A percentile compares a stretch with the other conserved stretches of the same genome.
These are phyloP conservation scores for Lineolata rhizophorae DNA, from an alignment of 495 filamentous ascomycete genomes.

Conservation along the genomic window DNA sequence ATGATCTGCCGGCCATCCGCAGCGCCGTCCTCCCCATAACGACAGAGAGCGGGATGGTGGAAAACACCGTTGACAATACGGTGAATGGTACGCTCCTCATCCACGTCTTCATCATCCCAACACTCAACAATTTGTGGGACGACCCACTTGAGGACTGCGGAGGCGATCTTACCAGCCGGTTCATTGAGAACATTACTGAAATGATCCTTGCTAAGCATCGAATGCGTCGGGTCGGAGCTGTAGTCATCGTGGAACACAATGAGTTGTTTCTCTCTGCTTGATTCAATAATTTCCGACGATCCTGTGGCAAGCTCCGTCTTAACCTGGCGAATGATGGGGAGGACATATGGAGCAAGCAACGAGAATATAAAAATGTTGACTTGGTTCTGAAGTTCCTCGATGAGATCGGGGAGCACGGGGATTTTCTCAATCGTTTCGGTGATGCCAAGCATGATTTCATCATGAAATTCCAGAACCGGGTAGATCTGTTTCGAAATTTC, in stretches of 20 bases:
- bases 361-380: constrained; percentile 72
- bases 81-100: constrained; percentile 41
- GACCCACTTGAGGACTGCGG: constrained; percentile 52
- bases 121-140: constrained; percentile 69
- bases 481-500: constrained; percentile 54
- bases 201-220: constrained; percentile 92
- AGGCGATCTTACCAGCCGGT: constrained; percentile 63
- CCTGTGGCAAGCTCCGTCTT: constrained; percentile 67
- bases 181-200: constrained; percentile 67
- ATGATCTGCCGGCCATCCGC: constrained; percentile 49
- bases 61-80: constrained; percentile 65
- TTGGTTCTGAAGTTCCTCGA: constrained; percentile 49
- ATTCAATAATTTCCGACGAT: constrained; percentile 66
- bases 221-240: constrained; percentile 66
- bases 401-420: constrained; percentile 52
- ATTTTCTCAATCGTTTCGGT: constrained; percentile 56
- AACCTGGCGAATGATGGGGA: constrained; percentile 68
- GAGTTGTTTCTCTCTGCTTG: constrained; percentile 55
- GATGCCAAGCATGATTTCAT: constrained; percentile 61
- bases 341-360: constrained; percentile 61
- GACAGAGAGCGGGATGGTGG: constrained; percentile 62
- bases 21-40: constrained; percentile 49
- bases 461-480: constrained; percentile 72
- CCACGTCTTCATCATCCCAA: constrained; percentile 56
- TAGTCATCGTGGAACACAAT: constrained; percentile 65